phyloP scores from a whole-genome alignment of 495 filamentous ascomycete species.

The Aspergillus cavernicola region DNA sequence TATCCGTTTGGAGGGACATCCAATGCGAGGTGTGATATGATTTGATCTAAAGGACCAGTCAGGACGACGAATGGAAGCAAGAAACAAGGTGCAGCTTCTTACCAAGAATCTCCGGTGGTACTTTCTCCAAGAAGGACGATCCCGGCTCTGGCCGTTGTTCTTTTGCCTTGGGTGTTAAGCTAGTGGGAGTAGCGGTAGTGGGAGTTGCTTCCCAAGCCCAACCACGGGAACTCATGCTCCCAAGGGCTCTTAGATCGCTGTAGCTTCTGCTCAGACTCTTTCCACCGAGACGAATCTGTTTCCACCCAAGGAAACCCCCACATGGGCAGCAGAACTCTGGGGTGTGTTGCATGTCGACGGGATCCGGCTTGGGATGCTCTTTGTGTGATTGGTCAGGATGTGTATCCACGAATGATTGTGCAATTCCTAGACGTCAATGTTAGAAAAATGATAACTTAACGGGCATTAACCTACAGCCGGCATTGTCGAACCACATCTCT shows the following conservation, averaged over 20 bases:
- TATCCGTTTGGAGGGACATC: conserved; percentile 77
- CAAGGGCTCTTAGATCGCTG: conserved; percentile 59
- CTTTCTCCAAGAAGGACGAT: conserved; percentile 54
- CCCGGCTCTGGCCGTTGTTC: conserved; percentile 28
- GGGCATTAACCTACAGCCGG: not conserved
- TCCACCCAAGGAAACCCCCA: conserved; percentile 69
- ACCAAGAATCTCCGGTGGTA: conserved; percentile 73
- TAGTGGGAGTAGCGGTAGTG: conserved; percentile 25
- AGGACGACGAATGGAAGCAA: not conserved
- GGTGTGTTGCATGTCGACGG: conserved; percentile 38
- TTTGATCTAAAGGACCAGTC: conserved; percentile 51
- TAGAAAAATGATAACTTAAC: not conserved
- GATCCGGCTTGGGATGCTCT: conserved; percentile 39
- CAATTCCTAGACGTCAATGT: conserved; percentile 42
- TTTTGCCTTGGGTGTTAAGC: conserved; percentile 26
- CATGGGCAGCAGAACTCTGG: conserved; percentile 67
- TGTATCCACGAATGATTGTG: conserved; percentile 69
- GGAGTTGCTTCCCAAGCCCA: conserved; percentile 54
- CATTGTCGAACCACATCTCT: not conserved
- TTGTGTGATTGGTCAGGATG: conserved; percentile 57
- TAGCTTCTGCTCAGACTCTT: conserved; percentile 69
- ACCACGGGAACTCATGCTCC: conserved; percentile 39
- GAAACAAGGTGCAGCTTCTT: conserved; percentile 30
- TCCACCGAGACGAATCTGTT: conserved; percentile 62
- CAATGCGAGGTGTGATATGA: conserved; percentile 70